Evolutionary conservation across 2,329 filamentous ascomycete genomes (phyloP).

Genomic region (Neopestalotiopsis sp.): DNA sequence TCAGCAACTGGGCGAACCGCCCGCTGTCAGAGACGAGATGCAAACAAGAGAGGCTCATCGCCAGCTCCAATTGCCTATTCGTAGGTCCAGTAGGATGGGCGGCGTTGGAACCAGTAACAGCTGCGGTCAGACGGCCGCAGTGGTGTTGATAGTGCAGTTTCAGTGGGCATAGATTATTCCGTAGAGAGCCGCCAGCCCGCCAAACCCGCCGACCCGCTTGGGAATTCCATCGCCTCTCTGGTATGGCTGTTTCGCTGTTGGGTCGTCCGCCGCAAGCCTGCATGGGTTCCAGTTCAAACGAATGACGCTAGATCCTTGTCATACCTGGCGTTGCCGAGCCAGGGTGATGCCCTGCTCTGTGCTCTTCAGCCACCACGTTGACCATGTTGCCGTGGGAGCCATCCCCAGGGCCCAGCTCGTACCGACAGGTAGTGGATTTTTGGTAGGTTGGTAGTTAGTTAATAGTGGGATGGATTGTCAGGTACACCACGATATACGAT

Average conservation of each 20-base stretch:
- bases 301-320: constrained; percentile 4
- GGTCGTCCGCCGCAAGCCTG: background rate
- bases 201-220: background rate
- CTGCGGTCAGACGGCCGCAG: background rate
- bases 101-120: background rate
- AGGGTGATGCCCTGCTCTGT: background rate
- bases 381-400: background rate
- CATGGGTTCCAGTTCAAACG: background rate
- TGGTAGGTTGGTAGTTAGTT: background rate
- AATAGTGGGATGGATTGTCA: constrained; percentile 3
- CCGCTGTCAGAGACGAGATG: background rate
- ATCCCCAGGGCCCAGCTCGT: background rate
- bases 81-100: background rate
- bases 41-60: background rate
- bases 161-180: background rate
- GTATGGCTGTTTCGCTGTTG: background rate
- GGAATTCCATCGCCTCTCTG: background rate
- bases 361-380: background rate
- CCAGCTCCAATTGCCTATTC: background rate
- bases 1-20: background rate
- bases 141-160: background rate
- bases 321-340: background rate
- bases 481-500: constrained; percentile 2
- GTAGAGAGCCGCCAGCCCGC: too few relatives aligned
- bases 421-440: background rate